Evolutionary conservation across 2,329 filamentous ascomycete genomes (phyloP).

Genomic region (Claviceps sp.): DNA sequence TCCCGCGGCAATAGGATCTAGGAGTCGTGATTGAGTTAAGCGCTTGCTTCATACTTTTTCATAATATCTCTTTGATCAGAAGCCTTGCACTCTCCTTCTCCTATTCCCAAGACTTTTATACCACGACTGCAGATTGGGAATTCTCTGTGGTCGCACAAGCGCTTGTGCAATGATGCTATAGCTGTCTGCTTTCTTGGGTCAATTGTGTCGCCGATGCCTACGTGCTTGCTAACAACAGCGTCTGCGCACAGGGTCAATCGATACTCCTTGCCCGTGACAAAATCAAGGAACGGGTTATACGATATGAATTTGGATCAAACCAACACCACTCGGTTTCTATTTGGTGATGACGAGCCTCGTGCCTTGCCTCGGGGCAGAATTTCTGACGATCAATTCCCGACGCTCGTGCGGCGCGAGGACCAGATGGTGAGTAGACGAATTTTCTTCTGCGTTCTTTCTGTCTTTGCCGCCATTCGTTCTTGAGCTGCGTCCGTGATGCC

Average conservation of each 20-base stretch:
- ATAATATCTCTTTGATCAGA: background rate
- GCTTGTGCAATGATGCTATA: background rate
- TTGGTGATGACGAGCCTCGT: constrained; percentile 63
- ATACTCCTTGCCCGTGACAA: constrained; percentile 84
- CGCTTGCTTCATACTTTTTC: background rate
- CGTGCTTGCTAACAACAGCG: constrained; percentile 6
- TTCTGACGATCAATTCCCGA: constrained; percentile 76
- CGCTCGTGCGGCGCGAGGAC: constrained; percentile 54
- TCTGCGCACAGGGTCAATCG: constrained; percentile 54
- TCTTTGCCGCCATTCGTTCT: background rate
- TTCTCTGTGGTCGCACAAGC: background rate
- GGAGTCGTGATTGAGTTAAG: background rate
- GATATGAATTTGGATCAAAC: constrained; percentile 65
- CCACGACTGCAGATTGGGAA: background rate
- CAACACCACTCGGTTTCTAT: constrained; percentile 75
- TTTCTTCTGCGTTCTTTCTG: background rate
- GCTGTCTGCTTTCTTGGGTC: background rate
- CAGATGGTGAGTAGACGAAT: constrained; percentile 34
- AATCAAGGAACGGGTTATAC: constrained; percentile 52
- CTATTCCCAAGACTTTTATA: background rate
- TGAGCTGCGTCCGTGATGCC: background rate
- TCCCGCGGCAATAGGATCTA: background rate
- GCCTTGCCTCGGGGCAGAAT: constrained; percentile 34
- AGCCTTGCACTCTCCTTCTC: background rate
- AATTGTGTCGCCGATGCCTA: background rate